phyloP scores from a whole-genome alignment of 2,329 filamentous ascomycete species.

The Cytospora mali region DNA sequence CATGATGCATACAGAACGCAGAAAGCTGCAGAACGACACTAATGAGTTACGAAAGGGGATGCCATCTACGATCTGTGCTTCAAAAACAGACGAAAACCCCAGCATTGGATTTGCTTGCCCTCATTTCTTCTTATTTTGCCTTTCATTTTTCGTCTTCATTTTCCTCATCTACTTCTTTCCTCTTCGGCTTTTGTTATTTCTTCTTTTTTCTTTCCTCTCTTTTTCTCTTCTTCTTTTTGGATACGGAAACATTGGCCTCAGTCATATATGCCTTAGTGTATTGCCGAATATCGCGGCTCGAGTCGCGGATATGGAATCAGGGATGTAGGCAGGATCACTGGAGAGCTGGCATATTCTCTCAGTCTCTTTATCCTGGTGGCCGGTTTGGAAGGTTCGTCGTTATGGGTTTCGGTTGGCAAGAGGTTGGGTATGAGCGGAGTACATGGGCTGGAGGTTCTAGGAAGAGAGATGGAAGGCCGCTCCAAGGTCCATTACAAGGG shows the following conservation, averaged over 20 bases:
- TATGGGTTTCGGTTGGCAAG: neutral
- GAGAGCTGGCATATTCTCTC: neutral
- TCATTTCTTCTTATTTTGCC: neutral
- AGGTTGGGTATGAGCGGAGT: neutral
- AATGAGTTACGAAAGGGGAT: slow-evolving; percentile 24
- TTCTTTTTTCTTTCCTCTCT: neutral
- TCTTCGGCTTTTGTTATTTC: neutral
- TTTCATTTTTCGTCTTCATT: neutral
- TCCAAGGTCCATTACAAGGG: neutral
- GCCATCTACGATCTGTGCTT: neutral
- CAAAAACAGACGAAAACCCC: slow-evolving; percentile 2
- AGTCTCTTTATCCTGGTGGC: neutral
- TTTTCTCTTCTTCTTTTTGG: neutral
- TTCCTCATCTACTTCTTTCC: neutral
- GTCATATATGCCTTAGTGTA: neutral
- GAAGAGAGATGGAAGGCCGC: neutral
- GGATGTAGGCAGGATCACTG: neutral
- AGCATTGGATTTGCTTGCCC: neutral
- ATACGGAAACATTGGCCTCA: neutral
- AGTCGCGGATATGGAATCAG: neutral
- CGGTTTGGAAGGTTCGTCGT: neutral
- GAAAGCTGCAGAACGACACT: slow-evolving; percentile 14
- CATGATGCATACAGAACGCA: neutral
- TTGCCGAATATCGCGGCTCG: neutral
- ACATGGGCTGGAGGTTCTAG: neutral